These are phyloP conservation scores for Viridothelium virens DNA, from an alignment of 495 filamentous ascomycete genomes.

Conservation along the genomic window DNA sequence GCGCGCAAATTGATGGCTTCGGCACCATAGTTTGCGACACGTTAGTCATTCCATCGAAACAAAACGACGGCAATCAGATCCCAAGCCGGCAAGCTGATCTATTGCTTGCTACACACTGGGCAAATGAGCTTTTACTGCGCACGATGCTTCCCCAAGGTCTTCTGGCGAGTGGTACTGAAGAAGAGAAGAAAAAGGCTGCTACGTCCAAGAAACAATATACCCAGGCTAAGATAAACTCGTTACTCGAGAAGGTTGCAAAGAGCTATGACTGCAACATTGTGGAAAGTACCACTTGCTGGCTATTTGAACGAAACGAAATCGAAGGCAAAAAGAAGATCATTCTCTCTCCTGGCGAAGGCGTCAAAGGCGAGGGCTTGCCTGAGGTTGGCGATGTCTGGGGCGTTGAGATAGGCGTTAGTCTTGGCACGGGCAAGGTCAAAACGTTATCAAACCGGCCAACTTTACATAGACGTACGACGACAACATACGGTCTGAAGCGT, in stretches of 20 bases:
- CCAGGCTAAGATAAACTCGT: conserved; percentile 72
- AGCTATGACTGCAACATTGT: conserved; percentile 87
- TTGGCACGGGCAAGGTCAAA: conserved; percentile 92
- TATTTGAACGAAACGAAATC: conserved; percentile 93
- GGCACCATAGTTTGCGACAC: conserved; percentile 95
- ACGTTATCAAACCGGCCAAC: conserved; percentile 76
- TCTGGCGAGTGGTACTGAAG: conserved; percentile 72
- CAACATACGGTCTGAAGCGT: conserved; percentile 84
- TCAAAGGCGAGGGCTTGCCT: conserved; percentile 83
- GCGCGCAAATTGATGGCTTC: conserved; percentile 96
- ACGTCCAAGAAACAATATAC: conserved; percentile 63
- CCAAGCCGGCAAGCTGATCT: conserved; percentile 75
- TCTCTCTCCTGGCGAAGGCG: conserved; percentile 70
- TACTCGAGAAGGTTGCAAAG: conserved; percentile 87
- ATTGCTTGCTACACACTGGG: conserved; percentile 83
- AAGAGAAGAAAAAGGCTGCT: conserved; percentile 89
- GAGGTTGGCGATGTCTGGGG: conserved; percentile 96
- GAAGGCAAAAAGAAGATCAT: conserved; percentile 99
- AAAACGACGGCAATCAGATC: conserved; percentile 50
- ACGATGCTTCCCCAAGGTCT: conserved; percentile 85
- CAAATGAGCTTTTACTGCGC: conserved; percentile 86
- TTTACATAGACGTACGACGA: conserved; percentile 83
- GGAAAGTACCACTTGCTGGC: conserved; percentile 95
- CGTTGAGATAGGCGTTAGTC: conserved; percentile 85
- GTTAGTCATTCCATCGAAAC: conserved; percentile 58